Conservation (phyloP, 768 basidiomycete species). For the Lactarius deliciosus region DNA sequence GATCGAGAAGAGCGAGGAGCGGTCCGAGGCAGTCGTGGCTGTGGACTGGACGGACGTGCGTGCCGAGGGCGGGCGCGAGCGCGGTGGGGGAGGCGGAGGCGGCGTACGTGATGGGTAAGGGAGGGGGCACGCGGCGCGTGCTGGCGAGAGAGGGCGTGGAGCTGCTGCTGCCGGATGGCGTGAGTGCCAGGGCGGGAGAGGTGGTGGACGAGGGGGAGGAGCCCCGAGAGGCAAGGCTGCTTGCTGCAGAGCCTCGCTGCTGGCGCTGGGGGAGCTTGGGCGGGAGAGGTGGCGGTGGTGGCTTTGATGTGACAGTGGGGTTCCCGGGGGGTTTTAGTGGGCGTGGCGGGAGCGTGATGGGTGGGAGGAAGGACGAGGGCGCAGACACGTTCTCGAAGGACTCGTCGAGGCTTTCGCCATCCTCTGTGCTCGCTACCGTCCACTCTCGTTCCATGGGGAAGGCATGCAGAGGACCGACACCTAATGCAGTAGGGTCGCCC, state of each 20-base stretch:
- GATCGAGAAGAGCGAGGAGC: slow-evolving; percentile 35
- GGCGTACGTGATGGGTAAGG: background rate
- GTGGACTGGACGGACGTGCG: slow-evolving; percentile 39
- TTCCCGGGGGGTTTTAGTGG: slow-evolving; percentile 33
- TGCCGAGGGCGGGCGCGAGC: slow-evolving; percentile 33
- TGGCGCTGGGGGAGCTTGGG: slow-evolving; percentile 28
- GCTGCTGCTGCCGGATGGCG: slow-evolving; percentile 6
- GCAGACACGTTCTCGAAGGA: slow-evolving; percentile 68
- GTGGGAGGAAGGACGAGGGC: slow-evolving; percentile 42
- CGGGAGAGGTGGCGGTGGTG: slow-evolving; percentile 3
- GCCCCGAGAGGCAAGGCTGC: slow-evolving; percentile 24
- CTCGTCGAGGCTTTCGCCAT: slow-evolving; percentile 56
- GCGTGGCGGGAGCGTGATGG: slow-evolving; percentile 34
- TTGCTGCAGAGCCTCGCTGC: background rate
- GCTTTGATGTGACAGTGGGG: background rate
- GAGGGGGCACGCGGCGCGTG: slow-evolving; percentile 21
- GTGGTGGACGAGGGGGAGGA: slow-evolving; percentile 37
- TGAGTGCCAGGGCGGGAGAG: slow-evolving; percentile 29
- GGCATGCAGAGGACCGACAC: slow-evolving; percentile 30
- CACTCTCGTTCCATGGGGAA: slow-evolving; percentile 45
- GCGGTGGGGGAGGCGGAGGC: slow-evolving; percentile 16
- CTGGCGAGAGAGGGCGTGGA: slow-evolving; percentile 9
- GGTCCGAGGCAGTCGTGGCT: slow-evolving; percentile 29
- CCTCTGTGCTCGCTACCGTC: slow-evolving; percentile 41
- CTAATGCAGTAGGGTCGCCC: slow-evolving; percentile 32